Evolutionary conservation across 805 yeast genomes (phyloP), one percentile per base, ranked within the genome.

Genomic region (Spathaspora passalidarum): DNA sequence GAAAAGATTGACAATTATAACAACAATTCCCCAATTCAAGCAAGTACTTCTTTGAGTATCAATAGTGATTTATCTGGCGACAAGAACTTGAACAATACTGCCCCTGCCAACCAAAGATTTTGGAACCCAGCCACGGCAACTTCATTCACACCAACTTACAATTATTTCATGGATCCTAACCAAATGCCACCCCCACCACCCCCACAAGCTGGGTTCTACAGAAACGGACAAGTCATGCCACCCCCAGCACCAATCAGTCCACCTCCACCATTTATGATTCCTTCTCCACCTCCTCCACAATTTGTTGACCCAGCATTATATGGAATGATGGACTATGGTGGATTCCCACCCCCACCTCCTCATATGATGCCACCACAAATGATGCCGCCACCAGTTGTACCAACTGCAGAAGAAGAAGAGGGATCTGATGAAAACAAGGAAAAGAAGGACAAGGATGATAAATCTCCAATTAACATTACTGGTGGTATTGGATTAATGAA

Each of bases 51-150:
- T 2, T 58, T 71, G 44, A 57, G 72, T 8, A 53, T 60, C 5
- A 46, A 54, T 22, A 56, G 69, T 5, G 73, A 68, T 42, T 48
- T 59, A 46, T 59, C 51, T 14, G 19, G 18, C 8, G 25, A 19
- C 26, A 20, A 38, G 35, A 14, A 37, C 5, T 9, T 55, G 60
- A 29, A 48, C 55, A 19, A 25, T 10, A 42, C 44, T n/a, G 11
- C 26, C 1, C 19, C 35, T 16, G 47, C 47, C 10, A 53, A 56
- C 7, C 70, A 59, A 34, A 76, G 68, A 54, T 78, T 80, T 53
- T 83, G 88, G 88, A 81, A 81, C 59, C 86, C 86, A 0, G 86
- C 84, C 5, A 66, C 82, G 16, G 82, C 86, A 3, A 64, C 81
- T 8, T 66, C 84, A 1, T 82, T 82, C 57, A 78, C 78, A 11